A percentile compares a stretch with the other conserved stretches of the same genome.
phyloP scores from a whole-genome alignment of 176 grass and related monocot species.

The Calamus simplicifolius region DNA sequence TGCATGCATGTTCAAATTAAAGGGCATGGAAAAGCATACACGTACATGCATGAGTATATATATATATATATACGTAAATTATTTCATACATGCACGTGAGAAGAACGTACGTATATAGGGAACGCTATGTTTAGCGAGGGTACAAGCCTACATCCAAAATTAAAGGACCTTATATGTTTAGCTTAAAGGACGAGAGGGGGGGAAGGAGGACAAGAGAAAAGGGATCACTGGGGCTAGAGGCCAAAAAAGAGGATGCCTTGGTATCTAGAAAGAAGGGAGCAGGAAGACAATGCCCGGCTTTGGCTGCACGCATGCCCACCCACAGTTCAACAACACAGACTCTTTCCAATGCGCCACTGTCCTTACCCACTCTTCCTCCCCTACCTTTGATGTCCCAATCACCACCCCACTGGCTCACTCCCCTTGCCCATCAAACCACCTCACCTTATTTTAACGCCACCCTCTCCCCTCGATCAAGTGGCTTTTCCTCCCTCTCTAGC shows the following conservation, averaged over 20 bases:
- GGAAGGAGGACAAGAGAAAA: too few species aligned
- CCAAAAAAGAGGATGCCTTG: neutral
- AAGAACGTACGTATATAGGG: too few species aligned
- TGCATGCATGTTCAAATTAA: too few species aligned
- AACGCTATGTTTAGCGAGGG: too few species aligned
- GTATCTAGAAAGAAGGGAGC: constrained; percentile 5
- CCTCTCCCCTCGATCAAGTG: neutral
- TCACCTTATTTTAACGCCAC: neutral
- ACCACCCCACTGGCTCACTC: neutral
- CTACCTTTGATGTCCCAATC: neutral
- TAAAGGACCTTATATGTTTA: neutral
- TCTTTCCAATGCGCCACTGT: neutral
- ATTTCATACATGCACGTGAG: too few species aligned
- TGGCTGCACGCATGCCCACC: constrained; percentile 7
- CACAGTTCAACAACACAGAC: neutral
- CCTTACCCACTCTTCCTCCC: neutral
- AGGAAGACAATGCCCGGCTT: constrained; percentile 9
- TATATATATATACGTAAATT: too few species aligned
- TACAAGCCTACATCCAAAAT: too few species aligned
- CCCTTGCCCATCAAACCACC: too few species aligned
- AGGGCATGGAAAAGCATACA: too few species aligned
- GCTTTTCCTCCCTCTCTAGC: neutral
- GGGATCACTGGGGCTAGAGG: too few species aligned
- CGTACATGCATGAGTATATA: too few species aligned
- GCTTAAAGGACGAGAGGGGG: too few species aligned